Base-by-base conservation (phyloP, 345 rosid genomes). In the Hibiscus trionum region DNA sequence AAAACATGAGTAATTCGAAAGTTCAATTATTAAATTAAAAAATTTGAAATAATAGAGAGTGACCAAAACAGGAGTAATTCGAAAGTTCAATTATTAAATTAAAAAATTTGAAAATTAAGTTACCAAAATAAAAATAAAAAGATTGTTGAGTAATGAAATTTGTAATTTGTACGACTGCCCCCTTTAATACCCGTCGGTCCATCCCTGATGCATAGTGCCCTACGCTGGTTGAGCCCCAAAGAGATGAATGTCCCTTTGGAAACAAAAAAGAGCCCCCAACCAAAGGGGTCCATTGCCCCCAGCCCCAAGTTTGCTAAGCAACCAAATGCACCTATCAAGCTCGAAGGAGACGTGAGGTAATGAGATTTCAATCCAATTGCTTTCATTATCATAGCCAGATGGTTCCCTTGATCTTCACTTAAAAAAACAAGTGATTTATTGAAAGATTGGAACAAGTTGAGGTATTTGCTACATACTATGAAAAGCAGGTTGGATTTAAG, bases 381-480 rank as follows among this genome's bases (percentile, higher is more conserved):
- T 33, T 67, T 67, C 71, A 19, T 49, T 26, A 15, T 26, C 71
- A 49, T 67, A 27, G 58, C 71, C 35, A 15, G 37, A 26, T 67
- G 71, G 56, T 26, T 47, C 49, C 58, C 71, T 47, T 67, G 3
- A 67, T 49, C 11, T 17, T 53, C 58, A n/a, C 21, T 17, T 11
- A 47, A 47, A 47, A 10, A 47, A 47, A 10, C 15, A 47, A 47
- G 6, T 14, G 12, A 49, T 14, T 31, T 55, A 17, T 19, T 55
- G 27, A 55, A 55, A 17, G 59, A 19, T 19, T 55, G 59, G 8
- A 55, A 55, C 59, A 17, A 19, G 11, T 19, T 19, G 59, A 55
- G 3, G 26, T 55, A 19, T 8, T 19, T 55, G 59, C 7, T 52
- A 52, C 53, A 16, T 15, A 14, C n/a, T 4, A 4, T 15, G 57